Evolutionary conservation across 2,329 filamentous ascomycete species (phyloP).

Genomic region (Camillea tinctor): DNA sequence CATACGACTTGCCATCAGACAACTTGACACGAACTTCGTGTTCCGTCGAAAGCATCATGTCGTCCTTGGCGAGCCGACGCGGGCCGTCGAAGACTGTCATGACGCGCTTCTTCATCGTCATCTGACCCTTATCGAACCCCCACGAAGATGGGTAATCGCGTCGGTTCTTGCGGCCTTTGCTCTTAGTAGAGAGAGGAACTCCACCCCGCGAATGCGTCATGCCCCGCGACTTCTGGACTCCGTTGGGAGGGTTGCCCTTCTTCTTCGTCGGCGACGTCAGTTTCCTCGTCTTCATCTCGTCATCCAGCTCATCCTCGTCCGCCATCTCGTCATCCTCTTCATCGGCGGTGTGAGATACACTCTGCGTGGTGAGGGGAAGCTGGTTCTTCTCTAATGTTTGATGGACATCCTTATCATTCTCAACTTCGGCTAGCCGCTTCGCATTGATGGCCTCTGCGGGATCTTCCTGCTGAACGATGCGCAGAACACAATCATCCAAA

Average conservation of each 20-base stretch:
- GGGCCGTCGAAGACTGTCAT: constrained; percentile 88
- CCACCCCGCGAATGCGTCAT: constrained; percentile 77
- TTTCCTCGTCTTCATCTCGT: constrained; percentile 52
- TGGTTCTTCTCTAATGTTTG: constrained; percentile 65
- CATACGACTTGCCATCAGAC: constrained; percentile 72
- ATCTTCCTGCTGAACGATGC: constrained; percentile 70
- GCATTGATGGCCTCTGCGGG: constrained; percentile 68
- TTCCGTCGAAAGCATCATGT: constrained; percentile 97
- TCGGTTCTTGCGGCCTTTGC: constrained; percentile 79
- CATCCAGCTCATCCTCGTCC: constrained; percentile 62
- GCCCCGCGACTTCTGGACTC: constrained; percentile 66
- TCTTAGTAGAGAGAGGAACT: constrained; percentile 54
- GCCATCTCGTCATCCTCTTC: constrained; percentile 59
- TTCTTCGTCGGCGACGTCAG: constrained; percentile 52
- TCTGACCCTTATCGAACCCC: constrained; percentile 88
- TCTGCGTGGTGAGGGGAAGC: constrained; percentile 46
- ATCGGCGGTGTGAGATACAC: constrained; percentile 33
- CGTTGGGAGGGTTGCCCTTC: constrained; percentile 57
- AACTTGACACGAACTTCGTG: constrained; percentile 89
- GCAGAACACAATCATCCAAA: constrained; percentile 73
- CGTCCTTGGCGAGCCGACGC: constrained; percentile 90
- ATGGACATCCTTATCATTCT: constrained; percentile 61
- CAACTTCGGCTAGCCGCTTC: constrained; percentile 63
- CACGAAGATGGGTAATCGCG: constrained; percentile 92
- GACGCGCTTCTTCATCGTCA: constrained; percentile 98